A percentile compares a stretch with the other conserved stretches of the same genome.
These are phyloP conservation scores for Thalassia testudinum DNA, from an alignment of 116 monocot genomes.

Conservation along the genomic window DNA sequence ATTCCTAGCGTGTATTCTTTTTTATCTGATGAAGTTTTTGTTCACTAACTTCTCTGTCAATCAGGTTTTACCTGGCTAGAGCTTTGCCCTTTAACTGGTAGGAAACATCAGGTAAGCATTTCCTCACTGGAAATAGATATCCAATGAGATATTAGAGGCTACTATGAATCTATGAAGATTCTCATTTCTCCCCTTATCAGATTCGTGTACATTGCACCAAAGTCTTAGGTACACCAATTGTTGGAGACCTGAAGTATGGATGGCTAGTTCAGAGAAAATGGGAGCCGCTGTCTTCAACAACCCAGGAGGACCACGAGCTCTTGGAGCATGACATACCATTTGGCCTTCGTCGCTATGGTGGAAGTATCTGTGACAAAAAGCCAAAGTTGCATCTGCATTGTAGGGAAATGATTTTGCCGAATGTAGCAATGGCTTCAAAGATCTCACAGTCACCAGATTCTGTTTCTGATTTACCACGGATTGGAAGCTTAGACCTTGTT, in stretches of 20 bases:
- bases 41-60: no score
- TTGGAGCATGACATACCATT: constrained; percentile 24
- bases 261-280: constrained; percentile 47
- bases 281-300: constrained; percentile 13
- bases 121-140: background rate
- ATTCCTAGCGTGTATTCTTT: no score
- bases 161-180: background rate
- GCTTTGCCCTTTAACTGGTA: constrained; percentile 74
- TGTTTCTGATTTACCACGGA: constrained; percentile 21
- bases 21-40: no score
- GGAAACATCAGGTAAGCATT: constrained; percentile 87
- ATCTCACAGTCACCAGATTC: no score
- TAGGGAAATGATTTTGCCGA: constrained; percentile 68
- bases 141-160: background rate
- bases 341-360: constrained; percentile 29
- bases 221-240: constrained; percentile 67
- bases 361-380: constrained; percentile 33
- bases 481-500: constrained; percentile 46
- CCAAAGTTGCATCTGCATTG: constrained; percentile 78
- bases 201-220: constrained; percentile 90
- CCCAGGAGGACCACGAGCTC: constrained; percentile 1
- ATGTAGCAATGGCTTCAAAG: constrained; percentile 16
- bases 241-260: constrained; percentile 96
- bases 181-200: constrained; percentile 13
- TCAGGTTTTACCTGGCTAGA: constrained; percentile 72